Base-by-base conservation (phyloP, 805 yeast genomes). In the Saturnispora hagleri region DNA sequence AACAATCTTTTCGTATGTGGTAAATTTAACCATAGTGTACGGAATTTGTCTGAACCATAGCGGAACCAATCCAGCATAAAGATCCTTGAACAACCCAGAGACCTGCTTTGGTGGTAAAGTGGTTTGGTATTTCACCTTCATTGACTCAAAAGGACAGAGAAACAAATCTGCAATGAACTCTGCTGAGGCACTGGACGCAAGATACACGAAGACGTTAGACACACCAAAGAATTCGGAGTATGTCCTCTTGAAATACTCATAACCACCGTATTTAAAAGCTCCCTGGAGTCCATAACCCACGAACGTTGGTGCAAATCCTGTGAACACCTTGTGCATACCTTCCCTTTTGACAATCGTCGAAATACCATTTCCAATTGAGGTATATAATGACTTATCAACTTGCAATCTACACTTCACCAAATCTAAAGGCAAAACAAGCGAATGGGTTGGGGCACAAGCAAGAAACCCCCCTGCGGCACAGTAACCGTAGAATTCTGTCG, bases 381-480 rank as follows among this genome's bases (percentile, higher is more conserved):
- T 75, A 72, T 91, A 91, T 13, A 90, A 69, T 4, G 71, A 52
- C 1, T 95, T 69, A 66, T 87, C 76, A 28, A 91, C 97, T 71
- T 91, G 98, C 60, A 91, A 75, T 66, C 98, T 83, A 72, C 95
- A 86, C 71, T 91, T 91, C 65, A 93, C 95, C 51, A 93, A 72
- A 71, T 91, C 99, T 53, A 91, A 75, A 4, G 98, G 98, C 6
- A 97, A 87, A 26, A 93, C 95, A 3, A 86, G 79, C 1, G 96
- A 81, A 69, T 91, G 99, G 13, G 98, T 91, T 34, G 98, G 97
- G 15, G 97, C 97, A 74, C 98, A 91, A 2, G 98, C 97, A 50
- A 85, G 59, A 51, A 82, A 76, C 59, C 91, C 95, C 46, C 90
- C 95, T 40, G 82, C 47, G 3, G 89, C 81, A 69, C 95, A 86